Conservation (phyloP, 441 rosid genomes). For the Viola pubescens region DNA sequence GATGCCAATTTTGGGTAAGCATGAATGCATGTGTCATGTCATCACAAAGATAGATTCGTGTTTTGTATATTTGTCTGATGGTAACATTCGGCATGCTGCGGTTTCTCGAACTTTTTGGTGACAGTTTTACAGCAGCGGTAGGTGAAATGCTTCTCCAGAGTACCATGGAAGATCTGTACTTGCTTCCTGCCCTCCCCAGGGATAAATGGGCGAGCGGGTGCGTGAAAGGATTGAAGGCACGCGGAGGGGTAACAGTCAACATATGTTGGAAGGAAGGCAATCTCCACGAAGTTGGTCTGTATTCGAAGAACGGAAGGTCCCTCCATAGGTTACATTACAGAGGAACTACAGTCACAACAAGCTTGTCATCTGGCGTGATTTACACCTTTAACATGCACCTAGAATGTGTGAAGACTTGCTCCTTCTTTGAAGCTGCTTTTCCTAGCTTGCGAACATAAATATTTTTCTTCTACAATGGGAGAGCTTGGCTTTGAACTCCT, state of each 20-base stretch:
- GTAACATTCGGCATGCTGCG: too few species aligned
- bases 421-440: conserved; percentile 4
- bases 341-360: conserved; percentile 31
- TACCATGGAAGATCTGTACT: conserved; percentile 49
- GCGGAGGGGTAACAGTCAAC: conserved; percentile 58
- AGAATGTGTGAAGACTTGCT: conserved; percentile 29
- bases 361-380: conserved; percentile 34
- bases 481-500: too few species aligned
- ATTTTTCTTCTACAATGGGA: background rate
- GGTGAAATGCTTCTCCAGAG: conserved; percentile 91
- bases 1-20: conserved; percentile 93
- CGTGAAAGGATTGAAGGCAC: conserved; percentile 67
- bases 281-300: conserved; percentile 53
- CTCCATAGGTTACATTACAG: conserved; percentile 40
- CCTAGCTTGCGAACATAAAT: background rate
- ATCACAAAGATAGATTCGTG: background rate
- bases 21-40: background rate
- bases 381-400: conserved; percentile 49
- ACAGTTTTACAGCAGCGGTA: conserved; percentile 67
- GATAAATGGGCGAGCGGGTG: conserved; percentile 75
- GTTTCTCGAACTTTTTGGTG: conserved; percentile 10
- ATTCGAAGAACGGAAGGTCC: conserved; percentile 27
- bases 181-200: conserved; percentile 79
- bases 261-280: conserved; percentile 71
- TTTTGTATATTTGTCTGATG: too few species aligned